A percentile compares a stretch with the other conserved stretches of the same genome.
These are phyloP conservation scores for Ceratocystiopsis minuta DNA, from an alignment of 2,329 filamentous ascomycete species.

Conservation along the genomic window DNA sequence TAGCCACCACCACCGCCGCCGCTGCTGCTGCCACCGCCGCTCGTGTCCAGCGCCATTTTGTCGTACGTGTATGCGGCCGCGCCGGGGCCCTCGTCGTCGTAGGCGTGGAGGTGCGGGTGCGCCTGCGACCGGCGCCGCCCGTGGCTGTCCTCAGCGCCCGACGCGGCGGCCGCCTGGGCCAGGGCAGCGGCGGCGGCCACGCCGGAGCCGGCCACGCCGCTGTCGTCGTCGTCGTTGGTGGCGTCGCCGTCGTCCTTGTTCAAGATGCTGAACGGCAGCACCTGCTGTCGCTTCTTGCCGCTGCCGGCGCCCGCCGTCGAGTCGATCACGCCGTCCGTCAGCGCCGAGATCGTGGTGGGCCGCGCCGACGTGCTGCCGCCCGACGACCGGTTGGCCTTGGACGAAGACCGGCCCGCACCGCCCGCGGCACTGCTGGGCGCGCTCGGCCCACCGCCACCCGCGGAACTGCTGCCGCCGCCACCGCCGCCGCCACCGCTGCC, in stretches of 20 bases:
- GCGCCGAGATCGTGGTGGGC: constrained; percentile 6
- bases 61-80: no score
- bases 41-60: background rate
- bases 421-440: background rate
- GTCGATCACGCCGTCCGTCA: constrained; percentile 1
- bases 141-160: background rate
- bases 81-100: no score
- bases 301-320: background rate
- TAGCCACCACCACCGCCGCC: no score
- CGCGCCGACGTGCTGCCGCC: background rate
- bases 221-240: background rate
- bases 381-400: constrained; percentile 2
- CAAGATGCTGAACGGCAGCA: constrained; percentile 7
- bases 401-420: background rate
- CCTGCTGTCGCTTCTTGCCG: constrained; percentile 7
- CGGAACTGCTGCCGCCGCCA: background rate
- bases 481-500: background rate
- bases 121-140: no score
- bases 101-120: no score
- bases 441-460: background rate
- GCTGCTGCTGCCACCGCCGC: background rate
- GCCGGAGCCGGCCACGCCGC: constrained; percentile 1
- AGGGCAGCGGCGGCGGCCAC: constrained; percentile 6
- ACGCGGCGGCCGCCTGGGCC: constrained; percentile 7
- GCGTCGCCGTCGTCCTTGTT: constrained; percentile 1